Base-by-base conservation (phyloP, 2,329 filamentous ascomycete genomes). In the Fusarium temperatum region DNA sequence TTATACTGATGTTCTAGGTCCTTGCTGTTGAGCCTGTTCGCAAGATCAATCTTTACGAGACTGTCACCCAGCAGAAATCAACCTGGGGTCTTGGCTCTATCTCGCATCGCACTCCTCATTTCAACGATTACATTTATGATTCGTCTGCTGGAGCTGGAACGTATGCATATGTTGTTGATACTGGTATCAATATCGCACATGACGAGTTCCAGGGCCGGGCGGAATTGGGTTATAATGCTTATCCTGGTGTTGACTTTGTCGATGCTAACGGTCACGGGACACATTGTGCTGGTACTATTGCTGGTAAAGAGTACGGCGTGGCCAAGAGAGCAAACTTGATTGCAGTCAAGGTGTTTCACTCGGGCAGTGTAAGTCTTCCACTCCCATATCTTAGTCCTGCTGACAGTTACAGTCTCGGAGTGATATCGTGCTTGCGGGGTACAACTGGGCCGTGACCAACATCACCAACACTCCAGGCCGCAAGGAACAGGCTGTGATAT, bases 121-220 rank as follows among this genome's bases (percentile, higher is more conserved):
- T 73, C 13, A 80, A 59, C 18, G 75, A 79, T 54, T 87, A 87
- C 72, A 68, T 79, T 35, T 87, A 86, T 76, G 83, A 87, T 68
- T 65, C 74, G 14, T 81, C 76, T 26, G 83, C 84, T 28, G 86
- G 86, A 20, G 63, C 77, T 20, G 82, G 79, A 38, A 84, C 81
- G 58, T 89, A 83, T 68, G 81, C 85, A 55, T 90, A 90, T 77
- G 80, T 90, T 58, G 80, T 90, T 63, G 89, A 90, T 78, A 89
- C 86, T 0, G 88, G 89, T 42, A 85, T 90, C 59, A 82, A 83
- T 47, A 83, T 80, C 26, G 64, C 77, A 10, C 88, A 90, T 75
- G 41, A 77, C 60, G 81, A 86, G 50, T 87, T 87, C 53, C 83
- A 82, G 53, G 83, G 83, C 15, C 83, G 85, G 15, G 85, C 85